Evolutionary conservation across 2,329 filamentous ascomycete species (phyloP).

Genomic region (Immersiporthe knoxdaviesiana): DNA sequence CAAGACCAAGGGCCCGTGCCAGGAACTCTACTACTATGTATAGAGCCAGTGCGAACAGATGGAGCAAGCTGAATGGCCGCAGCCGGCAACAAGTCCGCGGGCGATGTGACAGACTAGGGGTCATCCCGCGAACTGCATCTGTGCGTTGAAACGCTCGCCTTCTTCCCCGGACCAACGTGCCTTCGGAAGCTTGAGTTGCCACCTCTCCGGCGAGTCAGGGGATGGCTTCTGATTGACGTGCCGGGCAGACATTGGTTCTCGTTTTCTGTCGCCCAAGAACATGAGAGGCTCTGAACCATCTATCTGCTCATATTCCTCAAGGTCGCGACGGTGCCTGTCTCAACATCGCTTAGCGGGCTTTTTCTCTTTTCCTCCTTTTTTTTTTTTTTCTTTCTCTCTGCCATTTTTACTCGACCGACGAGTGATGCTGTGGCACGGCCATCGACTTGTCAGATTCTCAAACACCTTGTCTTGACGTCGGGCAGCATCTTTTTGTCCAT

Average conservation of each 20-base stretch:
- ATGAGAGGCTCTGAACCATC: background rate
- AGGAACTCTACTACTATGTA: background rate
- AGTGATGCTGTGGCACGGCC: background rate
- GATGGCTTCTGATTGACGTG: background rate
- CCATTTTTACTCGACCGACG: background rate
- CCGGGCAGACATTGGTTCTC: background rate
- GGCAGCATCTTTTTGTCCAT: background rate
- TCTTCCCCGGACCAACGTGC: background rate
- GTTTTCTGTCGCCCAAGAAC: background rate
- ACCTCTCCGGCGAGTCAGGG: background rate
- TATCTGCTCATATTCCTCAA: background rate
- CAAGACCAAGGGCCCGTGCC: background rate
- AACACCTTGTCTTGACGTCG: background rate
- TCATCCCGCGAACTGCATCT: slow-evolving; percentile 10
- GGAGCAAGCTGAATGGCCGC: background rate
- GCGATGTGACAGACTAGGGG: slow-evolving; percentile 13
- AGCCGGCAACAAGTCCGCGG: background rate
- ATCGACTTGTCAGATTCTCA: background rate
- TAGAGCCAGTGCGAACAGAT: background rate
- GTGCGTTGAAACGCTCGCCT: slow-evolving; percentile 13
- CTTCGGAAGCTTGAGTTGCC: background rate
- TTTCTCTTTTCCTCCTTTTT: background rate
- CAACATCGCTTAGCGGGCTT: background rate
- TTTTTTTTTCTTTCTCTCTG: too few relatives aligned
- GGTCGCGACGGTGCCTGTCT: slow-evolving; percentile 1